Evolutionary conservation across 305 asterid genomes (phyloP), one percentile per base, ranked within the genome.

Genomic region (Plantago coronopus): DNA sequence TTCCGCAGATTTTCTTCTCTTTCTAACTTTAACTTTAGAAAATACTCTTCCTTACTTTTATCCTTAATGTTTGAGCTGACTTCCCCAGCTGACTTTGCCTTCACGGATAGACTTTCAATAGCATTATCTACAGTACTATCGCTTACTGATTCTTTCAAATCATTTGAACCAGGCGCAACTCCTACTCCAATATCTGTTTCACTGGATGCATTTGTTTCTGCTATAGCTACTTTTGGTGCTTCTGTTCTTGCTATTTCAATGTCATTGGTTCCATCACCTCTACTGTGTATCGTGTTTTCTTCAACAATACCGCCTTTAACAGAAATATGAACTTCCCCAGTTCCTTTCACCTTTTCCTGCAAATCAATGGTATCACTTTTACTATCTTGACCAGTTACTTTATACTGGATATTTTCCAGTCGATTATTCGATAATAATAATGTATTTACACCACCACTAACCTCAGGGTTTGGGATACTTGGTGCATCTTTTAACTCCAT

Each of bases 11-110:
- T 72, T 62, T 72, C 83, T 72, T 87, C 89, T 66, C 74, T 72
- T 74, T 85, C 96, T 79, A 86, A 65, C 69, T 79, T 86, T 58
- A 83, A 71, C 74, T 74, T 78, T 53, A 74, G 74, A 73, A 73
- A 71, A 51, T 48, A 48, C 50, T 70, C 81, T 66, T 62, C 77
- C 19, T 54, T 66, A 65, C 44, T 74, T 64, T 65, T 70, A 59
- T 64, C 71, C 70, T 70, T 63, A 29, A 54, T 53, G 58, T 42
- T 50, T 27, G 74, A 53, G 38, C 38, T 54, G 27, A 48, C 63
- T 50, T 72, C 72, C 62, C 68, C 78, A 49, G 60, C 61, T 53
- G 71, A 65, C 44, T 73, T 72, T 34, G 79, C 56, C 70, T 71
- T 72, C 61, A 43, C 55, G 59, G 56, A 50, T 46, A 51, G 57